Percentiles rank a stretch among this genome's conserved stretches.
Conservation (phyloP, 2,329 filamentous ascomycete species). For the Cladophialophora exuberans region DNA sequence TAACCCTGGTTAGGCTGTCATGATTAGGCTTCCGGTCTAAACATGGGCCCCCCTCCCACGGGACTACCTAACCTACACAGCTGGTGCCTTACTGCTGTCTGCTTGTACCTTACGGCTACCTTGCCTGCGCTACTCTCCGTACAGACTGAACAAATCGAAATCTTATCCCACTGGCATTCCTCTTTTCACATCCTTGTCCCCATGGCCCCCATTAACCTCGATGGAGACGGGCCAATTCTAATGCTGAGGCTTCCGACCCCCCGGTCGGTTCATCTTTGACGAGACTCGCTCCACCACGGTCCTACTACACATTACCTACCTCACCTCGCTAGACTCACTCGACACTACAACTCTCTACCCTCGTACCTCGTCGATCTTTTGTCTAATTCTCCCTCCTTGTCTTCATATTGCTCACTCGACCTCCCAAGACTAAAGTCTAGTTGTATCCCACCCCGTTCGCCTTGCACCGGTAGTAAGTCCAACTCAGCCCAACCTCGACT, state of each 20-base stretch:
- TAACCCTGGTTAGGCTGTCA: slow-evolving; percentile 11
- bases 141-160: slow-evolving; percentile 2
- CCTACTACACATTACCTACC: background rate
- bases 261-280: slow-evolving; percentile 13
- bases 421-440: slow-evolving; percentile 4
- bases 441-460: background rate
- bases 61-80: no score
- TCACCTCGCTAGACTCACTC: slow-evolving; percentile 6
- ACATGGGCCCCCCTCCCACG: slow-evolving; percentile 4
- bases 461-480: background rate
- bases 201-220: slow-evolving; percentile 21
- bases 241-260: slow-evolving; percentile 14
- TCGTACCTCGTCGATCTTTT: slow-evolving; percentile 19
- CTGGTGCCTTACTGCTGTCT: slow-evolving; percentile 3
- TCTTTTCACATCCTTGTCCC: slow-evolving; percentile 1
- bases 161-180: slow-evolving; percentile 19
- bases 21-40: slow-evolving; percentile 20
- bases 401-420: slow-evolving; percentile 16
- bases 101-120: slow-evolving; percentile 3
- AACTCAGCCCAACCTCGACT: slow-evolving; percentile 6
- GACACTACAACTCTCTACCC: slow-evolving; percentile 12
- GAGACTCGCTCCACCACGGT: slow-evolving; percentile 17
- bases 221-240: slow-evolving; percentile 10
- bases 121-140: background rate
- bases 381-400: slow-evolving; percentile 12